A percentile compares a stretch with the other conserved stretches of the same genome.
Conservation (phyloP, 352 stramenopile genomes). For the Phytophthora pinifolia region DNA sequence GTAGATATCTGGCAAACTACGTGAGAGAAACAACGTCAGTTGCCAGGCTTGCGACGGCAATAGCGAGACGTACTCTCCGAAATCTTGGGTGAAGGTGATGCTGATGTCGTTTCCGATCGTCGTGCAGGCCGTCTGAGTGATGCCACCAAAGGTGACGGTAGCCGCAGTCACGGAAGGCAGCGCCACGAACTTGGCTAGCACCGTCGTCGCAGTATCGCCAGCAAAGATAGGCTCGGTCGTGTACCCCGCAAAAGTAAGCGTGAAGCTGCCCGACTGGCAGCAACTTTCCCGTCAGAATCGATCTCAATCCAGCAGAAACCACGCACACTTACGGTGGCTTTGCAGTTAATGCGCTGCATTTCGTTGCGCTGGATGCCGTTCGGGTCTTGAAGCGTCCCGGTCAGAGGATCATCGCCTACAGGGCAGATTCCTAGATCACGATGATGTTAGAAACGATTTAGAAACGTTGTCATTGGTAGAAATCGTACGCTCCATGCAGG, state of each 20-base stretch:
- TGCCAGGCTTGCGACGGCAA: neutral
- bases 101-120: slow-evolving; percentile 76
- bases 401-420: slow-evolving; percentile 85
- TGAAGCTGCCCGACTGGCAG: slow-evolving; percentile 72
- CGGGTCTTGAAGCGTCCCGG: slow-evolving; percentile 62
- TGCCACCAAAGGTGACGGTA: slow-evolving; percentile 67
- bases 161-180: slow-evolving; percentile 67
- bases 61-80: slow-evolving; percentile 76
- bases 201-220: slow-evolving; percentile 44
- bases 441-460: neutral
- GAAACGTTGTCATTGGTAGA: neutral
- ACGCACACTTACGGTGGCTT: slow-evolving; percentile 50
- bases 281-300: neutral
- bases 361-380: slow-evolving; percentile 71
- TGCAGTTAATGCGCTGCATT: slow-evolving; percentile 65
- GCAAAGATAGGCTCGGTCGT: slow-evolving; percentile 69
- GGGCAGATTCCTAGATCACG: slow-evolving; percentile 62
- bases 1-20: slow-evolving; percentile 49
- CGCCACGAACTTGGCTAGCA: slow-evolving; percentile 54
- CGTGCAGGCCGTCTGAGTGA: slow-evolving; percentile 66
- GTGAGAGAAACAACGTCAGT: neutral
- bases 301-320: neutral
- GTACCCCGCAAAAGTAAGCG: slow-evolving; percentile 78
- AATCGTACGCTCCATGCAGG: slow-evolving; percentile 62
- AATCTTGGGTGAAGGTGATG: slow-evolving; percentile 77